Conservation (phyloP, 1,284 basidiomycete genomes). For the Apiotrichum gracile region DNA sequence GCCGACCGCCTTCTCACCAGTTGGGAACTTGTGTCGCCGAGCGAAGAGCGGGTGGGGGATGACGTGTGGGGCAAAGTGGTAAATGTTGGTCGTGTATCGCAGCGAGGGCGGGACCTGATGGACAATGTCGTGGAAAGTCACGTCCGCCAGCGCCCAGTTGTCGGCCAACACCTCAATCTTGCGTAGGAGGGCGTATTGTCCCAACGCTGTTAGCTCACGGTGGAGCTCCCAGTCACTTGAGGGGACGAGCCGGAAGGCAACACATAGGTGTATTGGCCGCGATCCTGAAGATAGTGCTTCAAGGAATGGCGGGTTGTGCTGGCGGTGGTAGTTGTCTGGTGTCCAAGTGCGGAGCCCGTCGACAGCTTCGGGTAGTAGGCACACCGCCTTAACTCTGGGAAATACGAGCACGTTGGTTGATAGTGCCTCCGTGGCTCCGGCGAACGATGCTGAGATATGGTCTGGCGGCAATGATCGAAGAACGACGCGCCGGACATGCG, state of each 20-base stretch:
- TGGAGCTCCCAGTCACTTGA: constrained; percentile 24
- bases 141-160: constrained; percentile 8
- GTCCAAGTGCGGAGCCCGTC: constrained; percentile 26
- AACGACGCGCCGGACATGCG: neutral
- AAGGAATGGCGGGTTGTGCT: constrained; percentile 22
- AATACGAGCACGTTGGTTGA: constrained; percentile 4
- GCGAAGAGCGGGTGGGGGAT: constrained; percentile 4
- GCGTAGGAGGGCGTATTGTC: constrained; percentile 22
- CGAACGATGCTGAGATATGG: neutral
- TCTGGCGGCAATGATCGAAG: constrained; percentile 2
- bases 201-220: constrained; percentile 16
- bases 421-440: neutral
- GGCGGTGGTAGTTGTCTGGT: constrained; percentile 15
- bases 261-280: constrained; percentile 17
- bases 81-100: constrained; percentile 19
- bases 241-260: constrained; percentile 21
- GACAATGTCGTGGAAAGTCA: constrained; percentile 25
- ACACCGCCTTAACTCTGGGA: constrained; percentile 17
- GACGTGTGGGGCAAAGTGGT: constrained; percentile 31
- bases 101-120: constrained; percentile 30
- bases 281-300: constrained; percentile 13
- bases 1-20: constrained; percentile 11
- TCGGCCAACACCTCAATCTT: constrained; percentile 17
- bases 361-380: constrained; percentile 17
- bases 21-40: constrained; percentile 7